Conservation (phyloP, 2,329 filamentous ascomycete genomes). For the Paraphaeosphaeria sporulosa region DNA sequence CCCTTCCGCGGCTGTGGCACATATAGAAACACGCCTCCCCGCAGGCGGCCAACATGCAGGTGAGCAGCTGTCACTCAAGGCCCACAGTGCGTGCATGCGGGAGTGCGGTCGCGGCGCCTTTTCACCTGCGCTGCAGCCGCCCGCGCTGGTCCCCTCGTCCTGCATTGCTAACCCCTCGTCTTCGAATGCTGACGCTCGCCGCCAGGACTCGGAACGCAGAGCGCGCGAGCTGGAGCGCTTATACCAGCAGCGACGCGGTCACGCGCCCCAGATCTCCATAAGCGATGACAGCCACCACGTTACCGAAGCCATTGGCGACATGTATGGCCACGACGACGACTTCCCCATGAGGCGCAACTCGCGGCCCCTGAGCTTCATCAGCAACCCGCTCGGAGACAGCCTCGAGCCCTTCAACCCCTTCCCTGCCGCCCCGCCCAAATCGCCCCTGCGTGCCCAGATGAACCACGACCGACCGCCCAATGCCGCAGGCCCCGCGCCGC, state of each 20-base stretch:
- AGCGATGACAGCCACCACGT: constrained; percentile 94
- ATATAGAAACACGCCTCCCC: constrained; percentile 10
- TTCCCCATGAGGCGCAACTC: constrained; percentile 59
- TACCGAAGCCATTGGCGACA: constrained; percentile 89
- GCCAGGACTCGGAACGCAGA: constrained; percentile 47
- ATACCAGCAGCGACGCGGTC: constrained; percentile 63
- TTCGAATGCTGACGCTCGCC: constrained; percentile 40
- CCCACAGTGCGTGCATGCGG: background rate
- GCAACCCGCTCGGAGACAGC: constrained; percentile 61
- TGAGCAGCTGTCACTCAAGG: constrained; percentile 12
- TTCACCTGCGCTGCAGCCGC: constrained; percentile 16
- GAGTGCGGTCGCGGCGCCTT: background rate
- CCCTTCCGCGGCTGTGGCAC: constrained; percentile 16
- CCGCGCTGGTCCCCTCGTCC: constrained; percentile 9
- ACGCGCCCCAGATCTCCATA: constrained; percentile 71
- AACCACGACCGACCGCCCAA: constrained; percentile 34
- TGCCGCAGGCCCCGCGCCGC: constrained; percentile 22
- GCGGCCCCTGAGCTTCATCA: constrained; percentile 79
- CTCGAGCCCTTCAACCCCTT: constrained; percentile 50
- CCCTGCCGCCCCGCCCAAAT: constrained; percentile 51
- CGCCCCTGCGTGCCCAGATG: constrained; percentile 49
- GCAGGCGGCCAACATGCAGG: constrained; percentile 19
- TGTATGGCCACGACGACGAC: constrained; percentile 84
- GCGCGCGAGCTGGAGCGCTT: constrained; percentile 55
- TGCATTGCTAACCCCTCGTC: background rate